Evolutionary conservation across 164 flowering plant species (phyloP).

Genomic region (Umbilicus rupestris): DNA sequence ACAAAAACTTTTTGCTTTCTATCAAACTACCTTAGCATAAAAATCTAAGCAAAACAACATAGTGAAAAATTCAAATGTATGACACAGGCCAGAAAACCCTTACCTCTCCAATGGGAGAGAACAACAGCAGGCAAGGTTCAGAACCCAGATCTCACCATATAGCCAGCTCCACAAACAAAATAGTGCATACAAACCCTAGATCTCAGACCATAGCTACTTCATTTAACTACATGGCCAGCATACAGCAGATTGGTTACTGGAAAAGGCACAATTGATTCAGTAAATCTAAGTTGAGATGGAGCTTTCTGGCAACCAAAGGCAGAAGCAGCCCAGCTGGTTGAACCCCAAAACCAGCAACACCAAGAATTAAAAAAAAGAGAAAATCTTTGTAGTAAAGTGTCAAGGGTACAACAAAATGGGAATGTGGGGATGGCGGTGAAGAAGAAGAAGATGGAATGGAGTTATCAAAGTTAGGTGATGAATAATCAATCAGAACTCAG

Average conservation of each 20-base stretch:
- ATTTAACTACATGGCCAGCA: not conserved
- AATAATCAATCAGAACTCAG: constrained; percentile 8
- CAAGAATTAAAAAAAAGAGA: not conserved
- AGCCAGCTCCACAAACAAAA: constrained; percentile 1
- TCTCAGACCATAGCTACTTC: constrained; percentile 17
- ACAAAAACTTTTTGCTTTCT: not conserved
- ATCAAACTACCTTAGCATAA: not conserved
- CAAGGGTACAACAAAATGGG: constrained; percentile 8
- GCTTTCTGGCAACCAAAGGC: constrained; percentile 16
- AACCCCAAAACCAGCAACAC: constrained; percentile 21
- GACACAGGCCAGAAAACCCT: not conserved
- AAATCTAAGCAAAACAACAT: not conserved
- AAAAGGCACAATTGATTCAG: not conserved
- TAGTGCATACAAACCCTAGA: constrained; percentile 17
- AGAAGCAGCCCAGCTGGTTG: constrained; percentile 7
- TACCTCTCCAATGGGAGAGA: constrained; percentile 19
- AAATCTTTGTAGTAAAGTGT: not conserved
- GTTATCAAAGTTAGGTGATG: constrained; percentile 84
- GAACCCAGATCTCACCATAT: constrained; percentile 26
- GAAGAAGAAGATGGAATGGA: constrained; percentile 45
- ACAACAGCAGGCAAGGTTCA: constrained; percentile 9
- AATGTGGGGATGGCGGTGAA: constrained; percentile 8
- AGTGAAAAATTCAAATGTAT: not conserved
- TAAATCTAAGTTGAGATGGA: constrained; percentile 17
- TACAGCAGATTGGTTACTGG: not conserved